These are phyloP conservation scores for Westerdykella aurantiaca DNA, from an alignment of 2,329 filamentous ascomycete species.

Conservation along the genomic window DNA sequence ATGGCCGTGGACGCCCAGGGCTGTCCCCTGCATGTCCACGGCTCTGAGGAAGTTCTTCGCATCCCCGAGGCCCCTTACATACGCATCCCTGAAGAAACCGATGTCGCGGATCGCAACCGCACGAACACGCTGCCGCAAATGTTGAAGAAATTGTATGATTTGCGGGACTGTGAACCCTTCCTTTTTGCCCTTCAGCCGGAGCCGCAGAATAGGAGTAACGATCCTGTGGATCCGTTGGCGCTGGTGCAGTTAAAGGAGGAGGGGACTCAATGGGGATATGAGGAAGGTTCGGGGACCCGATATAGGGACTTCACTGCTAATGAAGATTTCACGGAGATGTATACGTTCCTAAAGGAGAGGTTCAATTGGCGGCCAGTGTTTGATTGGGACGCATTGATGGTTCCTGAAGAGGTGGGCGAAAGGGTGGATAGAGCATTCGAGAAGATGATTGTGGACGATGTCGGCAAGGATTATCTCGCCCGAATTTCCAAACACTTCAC, in stretches of 20 bases:
- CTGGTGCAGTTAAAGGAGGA: constrained; percentile 8
- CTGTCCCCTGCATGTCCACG: not conserved
- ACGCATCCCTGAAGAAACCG: not conserved
- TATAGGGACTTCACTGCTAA: not conserved
- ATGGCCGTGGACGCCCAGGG: not conserved
- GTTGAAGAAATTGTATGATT: constrained; percentile 6
- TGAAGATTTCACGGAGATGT: constrained; percentile 4
- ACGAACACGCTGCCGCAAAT: constrained; percentile 6
- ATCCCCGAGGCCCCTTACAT: no score
- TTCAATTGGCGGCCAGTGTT: constrained; percentile 24
- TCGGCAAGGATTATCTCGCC: not conserved
- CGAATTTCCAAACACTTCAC: constrained; percentile 10
- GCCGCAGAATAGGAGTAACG: constrained; percentile 8
- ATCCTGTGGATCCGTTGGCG: constrained; percentile 17
- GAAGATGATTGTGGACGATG: not conserved
- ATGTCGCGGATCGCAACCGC: not conserved
- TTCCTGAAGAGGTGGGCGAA: constrained; percentile 4
- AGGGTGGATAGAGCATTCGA: constrained; percentile 2
- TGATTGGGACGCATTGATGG: constrained; percentile 24
- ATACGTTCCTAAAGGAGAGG: constrained; percentile 15
- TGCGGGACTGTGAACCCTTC: not conserved
- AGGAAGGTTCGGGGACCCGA: not conserved
- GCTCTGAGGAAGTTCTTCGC: not conserved
- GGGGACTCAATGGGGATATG: not conserved
- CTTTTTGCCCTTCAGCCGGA: constrained; percentile 10